phyloP scores from a whole-genome alignment of 2,329 filamentous ascomycete species.

The Sclerotinia sclerotiorum region DNA sequence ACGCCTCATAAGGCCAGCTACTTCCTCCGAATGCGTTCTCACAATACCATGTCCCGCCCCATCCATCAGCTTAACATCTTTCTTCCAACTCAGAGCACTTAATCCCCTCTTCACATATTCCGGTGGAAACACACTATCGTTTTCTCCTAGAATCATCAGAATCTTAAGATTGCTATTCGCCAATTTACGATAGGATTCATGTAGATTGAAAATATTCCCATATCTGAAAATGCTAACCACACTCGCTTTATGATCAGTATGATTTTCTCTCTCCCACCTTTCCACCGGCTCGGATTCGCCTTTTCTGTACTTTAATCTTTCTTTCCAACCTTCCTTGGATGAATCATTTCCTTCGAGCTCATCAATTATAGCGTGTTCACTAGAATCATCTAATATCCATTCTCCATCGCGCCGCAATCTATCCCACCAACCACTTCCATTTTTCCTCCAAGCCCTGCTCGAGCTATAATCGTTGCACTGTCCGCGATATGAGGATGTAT shows the following conservation, averaged over 20 bases:
- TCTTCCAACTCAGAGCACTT: neutral
- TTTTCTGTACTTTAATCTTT: conserved; percentile 45
- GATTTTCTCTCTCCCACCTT: conserved; percentile 50
- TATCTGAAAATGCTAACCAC: conserved; percentile 50
- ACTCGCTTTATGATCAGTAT: conserved; percentile 48
- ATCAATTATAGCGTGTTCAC: conserved; percentile 34
- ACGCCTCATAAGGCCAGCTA: neutral
- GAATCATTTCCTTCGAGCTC: conserved; percentile 42
- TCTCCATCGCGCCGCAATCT: conserved; percentile 12
- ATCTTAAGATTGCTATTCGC: neutral
- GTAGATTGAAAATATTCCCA: conserved; percentile 45
- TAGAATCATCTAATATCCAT: conserved; percentile 27
- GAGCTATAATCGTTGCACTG: conserved; percentile 48
- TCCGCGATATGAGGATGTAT: conserved; percentile 38
- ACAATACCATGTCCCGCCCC: neutral
- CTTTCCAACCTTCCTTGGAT: conserved; percentile 46
- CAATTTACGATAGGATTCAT: conserved; percentile 5
- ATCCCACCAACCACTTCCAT: conserved; percentile 28
- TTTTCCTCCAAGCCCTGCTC: conserved; percentile 44
- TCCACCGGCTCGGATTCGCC: conserved; percentile 50
- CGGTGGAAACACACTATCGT: neutral
- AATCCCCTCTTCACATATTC: neutral
- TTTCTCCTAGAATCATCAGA: neutral
- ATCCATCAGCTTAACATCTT: neutral
- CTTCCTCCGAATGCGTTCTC: neutral